Evolutionary conservation across 441 rosid species (phyloP), one percentile per base, ranked within the genome.

Genomic region (Bocquillonia castaneifolia): DNA sequence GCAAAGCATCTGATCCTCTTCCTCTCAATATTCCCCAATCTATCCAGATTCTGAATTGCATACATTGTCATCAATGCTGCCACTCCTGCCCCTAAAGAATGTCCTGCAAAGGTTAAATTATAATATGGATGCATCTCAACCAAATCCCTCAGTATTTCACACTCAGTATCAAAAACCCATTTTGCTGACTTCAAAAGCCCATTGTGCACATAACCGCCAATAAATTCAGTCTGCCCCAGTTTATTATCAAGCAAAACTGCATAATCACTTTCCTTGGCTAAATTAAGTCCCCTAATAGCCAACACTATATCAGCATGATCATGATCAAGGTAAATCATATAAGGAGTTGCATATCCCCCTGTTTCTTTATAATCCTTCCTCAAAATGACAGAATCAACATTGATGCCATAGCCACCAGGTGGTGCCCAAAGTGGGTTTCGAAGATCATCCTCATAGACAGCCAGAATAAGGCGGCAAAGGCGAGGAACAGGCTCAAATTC

Each of bases 151-250:
- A 93, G 76, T 56, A 85, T 77, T 6, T 85, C 85, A 73, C 84
- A 77, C 68, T 93, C 98, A 13, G 84, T 82, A 59, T 93, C 92
- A 60, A 90, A 81, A 68, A 91, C 84, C 83, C 88, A 85, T 15
- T 73, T 85, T 3, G 96, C 97, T 69, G 98, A 82, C 78, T 88
- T 93, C 77, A 89, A 50, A 4, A 93, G 79, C 69, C 97, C 98
- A 44, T 89, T 91, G 50, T 93, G 98, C 44, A 93, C 98, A 75
- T 88, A 91, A 10, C 98, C 98, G 25, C 96, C 96, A 73, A 86
- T 91, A 32, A 91, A 80, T 67, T 78, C 88, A 74, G 67, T 83
- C 74, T 85, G 63, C 64, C 98, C 98, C 13, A 93, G 77, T 69
- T 85, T 91, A 67, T 89, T 88, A 76, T 93, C 97, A 78, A 91